Evolutionary conservation across 352 stramenopile genomes (phyloP).

Genomic region (Lagenidium giganteum): DNA sequence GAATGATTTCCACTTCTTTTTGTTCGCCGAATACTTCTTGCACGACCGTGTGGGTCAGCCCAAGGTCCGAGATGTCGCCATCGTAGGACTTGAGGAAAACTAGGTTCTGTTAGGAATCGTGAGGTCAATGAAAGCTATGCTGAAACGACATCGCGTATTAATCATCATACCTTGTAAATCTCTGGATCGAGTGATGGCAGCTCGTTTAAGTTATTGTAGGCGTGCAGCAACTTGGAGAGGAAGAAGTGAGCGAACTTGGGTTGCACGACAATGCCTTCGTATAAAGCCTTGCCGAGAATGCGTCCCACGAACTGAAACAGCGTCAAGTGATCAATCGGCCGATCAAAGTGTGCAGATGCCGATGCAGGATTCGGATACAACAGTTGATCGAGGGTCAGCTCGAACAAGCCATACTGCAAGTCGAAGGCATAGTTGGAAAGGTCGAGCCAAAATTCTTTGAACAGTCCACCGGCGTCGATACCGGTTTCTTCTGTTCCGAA

Average conservation of each 20-base stretch:
- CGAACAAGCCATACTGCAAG: constrained; percentile 86
- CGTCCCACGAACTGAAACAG: constrained; percentile 95
- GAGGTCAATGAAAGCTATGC: too few relatives aligned
- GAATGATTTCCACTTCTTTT: constrained; percentile 86
- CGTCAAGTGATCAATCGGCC: constrained; percentile 77
- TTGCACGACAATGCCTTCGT: constrained; percentile 94
- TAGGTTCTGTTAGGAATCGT: constrained; percentile 84
- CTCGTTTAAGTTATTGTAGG: constrained; percentile 79
- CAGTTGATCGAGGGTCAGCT: constrained; percentile 63
- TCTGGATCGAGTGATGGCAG: constrained; percentile 90
- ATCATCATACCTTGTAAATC: constrained; percentile 86
- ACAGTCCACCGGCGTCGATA: constrained; percentile 95
- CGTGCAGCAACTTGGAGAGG: constrained; percentile 88
- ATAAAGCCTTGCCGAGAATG: constrained; percentile 95
- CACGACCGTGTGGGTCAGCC: constrained; percentile 89
- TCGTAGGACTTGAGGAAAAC: constrained; percentile 96
- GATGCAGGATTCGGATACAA: constrained; percentile 95
- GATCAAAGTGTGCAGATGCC: constrained; percentile 70
- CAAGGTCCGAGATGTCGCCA: constrained; percentile 87
- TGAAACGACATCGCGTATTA: too few relatives aligned
- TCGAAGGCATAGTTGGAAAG: constrained; percentile 91
- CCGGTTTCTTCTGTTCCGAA: constrained; percentile 90
- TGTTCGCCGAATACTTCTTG: constrained; percentile 86
- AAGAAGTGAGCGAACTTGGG: constrained; percentile 97
- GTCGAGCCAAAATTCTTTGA: constrained; percentile 96